These are phyloP conservation scores for Colletotrichum kahawae DNA, from an alignment of 2,329 filamentous ascomycete species.

Conservation along the genomic window DNA sequence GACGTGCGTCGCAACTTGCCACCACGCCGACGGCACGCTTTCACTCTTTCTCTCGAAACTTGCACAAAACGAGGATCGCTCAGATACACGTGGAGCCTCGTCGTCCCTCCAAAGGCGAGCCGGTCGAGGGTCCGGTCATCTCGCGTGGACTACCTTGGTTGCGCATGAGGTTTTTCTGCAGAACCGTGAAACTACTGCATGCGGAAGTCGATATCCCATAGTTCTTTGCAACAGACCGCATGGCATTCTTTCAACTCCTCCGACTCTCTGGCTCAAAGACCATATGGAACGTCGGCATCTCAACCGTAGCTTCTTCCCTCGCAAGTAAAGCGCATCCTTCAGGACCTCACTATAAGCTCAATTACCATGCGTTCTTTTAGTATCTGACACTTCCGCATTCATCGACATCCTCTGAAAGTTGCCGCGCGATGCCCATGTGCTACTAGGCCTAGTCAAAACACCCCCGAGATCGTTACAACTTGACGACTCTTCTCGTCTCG, in stretches of 20 bases:
- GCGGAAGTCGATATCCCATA: background rate
- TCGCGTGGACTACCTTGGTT: slow-evolving; percentile 1
- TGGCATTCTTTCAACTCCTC: background rate
- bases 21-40: background rate
- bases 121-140: background rate
- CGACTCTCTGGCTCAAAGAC: background rate
- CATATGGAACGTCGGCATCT: background rate
- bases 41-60: background rate
- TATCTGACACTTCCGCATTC: background rate
- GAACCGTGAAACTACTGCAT: background rate
- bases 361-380: background rate
- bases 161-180: background rate
- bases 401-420: background rate
- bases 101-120: background rate
- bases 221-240: background rate
- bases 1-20: background rate
- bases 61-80: background rate
- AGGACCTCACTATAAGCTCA: background rate
- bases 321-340: background rate
- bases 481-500: background rate
- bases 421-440: background rate
- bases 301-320: background rate
- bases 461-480: background rate
- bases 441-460: background rate
- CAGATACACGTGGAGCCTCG: background rate